These are phyloP conservation scores for Terana coerulea DNA, from an alignment of 768 basidiomycete genomes.

Conservation along the genomic window DNA sequence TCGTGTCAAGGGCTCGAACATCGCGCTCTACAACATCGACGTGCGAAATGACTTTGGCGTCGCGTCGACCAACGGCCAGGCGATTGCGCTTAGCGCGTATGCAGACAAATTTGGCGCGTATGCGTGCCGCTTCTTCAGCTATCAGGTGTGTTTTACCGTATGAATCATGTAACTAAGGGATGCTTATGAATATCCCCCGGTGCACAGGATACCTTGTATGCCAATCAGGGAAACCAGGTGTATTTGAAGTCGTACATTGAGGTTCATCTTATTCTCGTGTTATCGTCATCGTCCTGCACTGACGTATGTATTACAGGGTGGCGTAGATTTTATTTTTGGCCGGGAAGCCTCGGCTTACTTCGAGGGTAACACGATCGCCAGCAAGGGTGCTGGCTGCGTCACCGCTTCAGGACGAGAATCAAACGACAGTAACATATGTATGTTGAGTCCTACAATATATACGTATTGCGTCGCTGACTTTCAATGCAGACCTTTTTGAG, in stretches of 20 bases:
- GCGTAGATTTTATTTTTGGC: slow-evolving; percentile 1
- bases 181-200: background rate
- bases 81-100: slow-evolving; percentile 1
- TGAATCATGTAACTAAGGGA: no score
- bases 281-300: background rate
- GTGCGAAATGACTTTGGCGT: slow-evolving; percentile 5
- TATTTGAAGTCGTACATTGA: slow-evolving; percentile 5
- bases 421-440: background rate
- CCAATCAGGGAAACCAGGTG: background rate
- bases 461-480: no score
- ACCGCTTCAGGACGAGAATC: background rate
- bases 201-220: background rate
- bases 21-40: background rate
- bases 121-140: slow-evolving; percentile 2
- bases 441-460: no score
- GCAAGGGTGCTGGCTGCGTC: slow-evolving; percentile 1
- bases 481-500: slow-evolving; percentile 1
- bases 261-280: background rate
- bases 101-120: background rate
- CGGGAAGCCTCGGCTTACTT: background rate
- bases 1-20: background rate
- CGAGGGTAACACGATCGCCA: background rate
- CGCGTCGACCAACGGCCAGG: background rate
- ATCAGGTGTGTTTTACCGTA: background rate
- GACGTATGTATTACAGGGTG: background rate